Evolutionary conservation across 768 basidiomycete species (phyloP).

Genomic region (Pholiota molesta): DNA sequence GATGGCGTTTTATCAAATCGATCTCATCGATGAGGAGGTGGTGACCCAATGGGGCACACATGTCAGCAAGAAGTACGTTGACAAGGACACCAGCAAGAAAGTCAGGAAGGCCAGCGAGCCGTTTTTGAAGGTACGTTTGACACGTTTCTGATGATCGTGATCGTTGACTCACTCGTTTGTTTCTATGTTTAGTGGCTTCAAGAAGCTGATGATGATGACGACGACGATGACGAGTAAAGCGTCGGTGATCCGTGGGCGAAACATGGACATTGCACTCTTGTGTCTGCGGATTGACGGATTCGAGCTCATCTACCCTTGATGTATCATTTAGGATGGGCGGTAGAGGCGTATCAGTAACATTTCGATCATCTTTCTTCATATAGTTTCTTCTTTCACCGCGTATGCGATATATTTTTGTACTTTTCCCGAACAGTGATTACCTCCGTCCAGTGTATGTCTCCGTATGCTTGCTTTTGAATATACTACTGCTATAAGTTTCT

Average conservation of each 20-base stretch:
- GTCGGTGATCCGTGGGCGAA: no score
- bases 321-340: neutral
- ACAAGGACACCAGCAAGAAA: conserved; percentile 93
- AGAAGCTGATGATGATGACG: conserved; percentile 82
- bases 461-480: neutral
- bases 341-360: neutral
- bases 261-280: neutral
- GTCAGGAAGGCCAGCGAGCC: conserved; percentile 95
- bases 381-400: neutral
- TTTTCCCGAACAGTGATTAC: neutral
- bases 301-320: neutral
- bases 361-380: neutral
- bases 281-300: neutral
- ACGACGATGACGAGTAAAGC: conserved; percentile 36
- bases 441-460: neutral
- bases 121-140: conserved; percentile 76
- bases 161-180: neutral
- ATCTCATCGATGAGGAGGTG: conserved; percentile 91
- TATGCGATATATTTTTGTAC: neutral
- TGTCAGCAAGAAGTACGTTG: conserved; percentile 95
- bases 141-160: no score
- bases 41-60: conserved; percentile 94
- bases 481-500: neutral
- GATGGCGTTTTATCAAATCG: conserved; percentile 92
- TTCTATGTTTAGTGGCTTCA: conserved; percentile 71